phyloP scores from a whole-genome alignment of 768 basidiomycete genomes.

The Mrakia gelida region DNA sequence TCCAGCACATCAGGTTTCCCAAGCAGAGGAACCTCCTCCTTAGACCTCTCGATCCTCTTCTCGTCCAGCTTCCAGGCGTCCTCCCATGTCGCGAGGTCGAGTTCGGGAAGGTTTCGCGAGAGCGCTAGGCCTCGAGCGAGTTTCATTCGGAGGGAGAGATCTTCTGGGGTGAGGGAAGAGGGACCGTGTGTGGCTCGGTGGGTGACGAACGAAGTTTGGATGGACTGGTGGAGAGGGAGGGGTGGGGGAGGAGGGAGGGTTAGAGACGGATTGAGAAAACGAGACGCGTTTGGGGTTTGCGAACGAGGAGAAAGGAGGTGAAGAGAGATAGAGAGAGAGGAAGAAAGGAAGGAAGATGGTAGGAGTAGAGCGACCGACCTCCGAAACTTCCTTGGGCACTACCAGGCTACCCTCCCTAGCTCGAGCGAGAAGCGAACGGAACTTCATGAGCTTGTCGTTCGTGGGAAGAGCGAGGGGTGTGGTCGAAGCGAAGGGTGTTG shows the following conservation, averaged over 20 bases:
- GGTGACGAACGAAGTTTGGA: slow-evolving; percentile 39
- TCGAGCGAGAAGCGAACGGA: slow-evolving; percentile 34
- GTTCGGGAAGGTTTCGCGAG: slow-evolving; percentile 30
- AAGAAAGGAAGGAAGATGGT: background rate
- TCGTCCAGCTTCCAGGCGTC: slow-evolving; percentile 11
- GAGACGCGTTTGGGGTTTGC: too few relatives aligned
- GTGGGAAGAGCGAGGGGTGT: background rate
- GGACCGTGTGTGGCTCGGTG: slow-evolving; percentile 32
- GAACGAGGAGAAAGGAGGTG: background rate
- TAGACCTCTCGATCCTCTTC: background rate
- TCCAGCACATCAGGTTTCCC: background rate
- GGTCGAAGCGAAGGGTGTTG: background rate
- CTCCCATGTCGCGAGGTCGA: slow-evolving; percentile 16
- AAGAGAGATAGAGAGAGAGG: background rate
- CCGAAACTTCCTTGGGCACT: slow-evolving; percentile 36
- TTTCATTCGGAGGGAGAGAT: slow-evolving; percentile 40
- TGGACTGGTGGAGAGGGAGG: slow-evolving; percentile 31
- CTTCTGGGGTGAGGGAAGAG: slow-evolving; percentile 33
- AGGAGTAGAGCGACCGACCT: slow-evolving; percentile 34
- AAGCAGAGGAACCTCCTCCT: background rate
- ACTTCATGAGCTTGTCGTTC: slow-evolving; percentile 30
- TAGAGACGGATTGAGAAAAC: too few relatives aligned
- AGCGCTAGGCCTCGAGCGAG: slow-evolving; percentile 36
- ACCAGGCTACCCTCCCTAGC: slow-evolving; percentile 24
- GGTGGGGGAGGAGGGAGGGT: background rate